These are phyloP conservation scores for Arctostaphylos glauca DNA, from an alignment of 148 eudicot species.

Conservation along the genomic window DNA sequence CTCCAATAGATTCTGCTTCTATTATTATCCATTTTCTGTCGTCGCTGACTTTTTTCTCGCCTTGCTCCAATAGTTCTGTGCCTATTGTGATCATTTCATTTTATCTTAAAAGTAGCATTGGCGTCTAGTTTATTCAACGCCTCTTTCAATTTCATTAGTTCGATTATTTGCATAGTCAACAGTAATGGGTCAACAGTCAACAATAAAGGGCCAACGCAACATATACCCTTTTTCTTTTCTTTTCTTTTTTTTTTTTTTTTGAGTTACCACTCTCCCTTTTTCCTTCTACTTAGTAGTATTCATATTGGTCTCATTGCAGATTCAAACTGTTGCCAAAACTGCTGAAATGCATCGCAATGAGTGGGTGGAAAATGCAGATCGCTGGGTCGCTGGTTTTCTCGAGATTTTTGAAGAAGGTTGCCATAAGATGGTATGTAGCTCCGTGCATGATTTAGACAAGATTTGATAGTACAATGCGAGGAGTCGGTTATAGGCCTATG, in stretches of 20 bases:
- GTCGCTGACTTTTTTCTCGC: no score
- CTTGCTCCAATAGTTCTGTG: no score
- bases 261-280: neutral
- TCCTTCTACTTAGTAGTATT: neutral
- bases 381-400: conserved; percentile 65
- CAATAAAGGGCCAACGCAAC: no score
- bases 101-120: no score
- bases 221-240: no score
- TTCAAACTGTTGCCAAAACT: conserved; percentile 60
- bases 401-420: conserved; percentile 86
- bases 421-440: conserved; percentile 50
- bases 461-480: no score
- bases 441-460: neutral
- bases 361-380: conserved; percentile 71
- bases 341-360: conserved; percentile 50
- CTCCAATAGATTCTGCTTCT: no score
- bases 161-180: neutral
- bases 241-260: neutral
- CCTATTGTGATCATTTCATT: no score
- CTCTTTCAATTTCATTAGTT: neutral
- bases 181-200: neutral
- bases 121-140: no score
- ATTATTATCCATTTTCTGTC: no score
- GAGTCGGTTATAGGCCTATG: neutral
- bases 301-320: conserved; percentile 25